phyloP scores from a whole-genome alignment of 345 rosid species.

The Gossypium mustelinum region DNA sequence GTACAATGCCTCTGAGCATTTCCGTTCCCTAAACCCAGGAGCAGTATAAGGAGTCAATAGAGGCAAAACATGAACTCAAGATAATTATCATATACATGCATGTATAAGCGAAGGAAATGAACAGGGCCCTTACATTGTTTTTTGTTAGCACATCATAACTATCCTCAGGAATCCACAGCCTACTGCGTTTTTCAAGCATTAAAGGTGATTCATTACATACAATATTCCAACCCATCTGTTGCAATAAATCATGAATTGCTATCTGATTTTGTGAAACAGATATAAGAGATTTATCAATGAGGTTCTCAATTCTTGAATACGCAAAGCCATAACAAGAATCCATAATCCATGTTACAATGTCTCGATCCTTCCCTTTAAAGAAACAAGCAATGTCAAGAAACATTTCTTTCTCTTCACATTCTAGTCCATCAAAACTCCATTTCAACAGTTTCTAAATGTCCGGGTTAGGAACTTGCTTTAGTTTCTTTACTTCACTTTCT shows the following conservation, averaged over 20 bases:
- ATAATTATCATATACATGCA: no score
- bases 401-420: constrained; percentile 23
- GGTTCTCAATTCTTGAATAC: constrained; percentile 18
- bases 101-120: neutral
- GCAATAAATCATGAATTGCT: constrained; percentile 25
- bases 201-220: constrained; percentile 11
- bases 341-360: constrained; percentile 22
- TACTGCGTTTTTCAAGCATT: neutral
- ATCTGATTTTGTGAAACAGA: constrained; percentile 11
- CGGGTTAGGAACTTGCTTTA: constrained; percentile 23
- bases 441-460: constrained; percentile 25
- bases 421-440: constrained; percentile 37
- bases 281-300: constrained; percentile 26
- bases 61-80: no score
- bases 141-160: neutral
- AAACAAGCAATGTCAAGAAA: constrained; percentile 39
- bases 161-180: constrained; percentile 14
- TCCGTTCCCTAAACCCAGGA: no score
- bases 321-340: constrained; percentile 24
- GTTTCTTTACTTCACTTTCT: constrained; percentile 25
- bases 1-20: no score
- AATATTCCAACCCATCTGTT: constrained; percentile 1
- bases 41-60: no score
- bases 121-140: neutral
- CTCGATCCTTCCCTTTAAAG: constrained; percentile 15